Conservation (phyloP, 148 eudicot genomes). For the Rhododendron kiyosumense region DNA sequence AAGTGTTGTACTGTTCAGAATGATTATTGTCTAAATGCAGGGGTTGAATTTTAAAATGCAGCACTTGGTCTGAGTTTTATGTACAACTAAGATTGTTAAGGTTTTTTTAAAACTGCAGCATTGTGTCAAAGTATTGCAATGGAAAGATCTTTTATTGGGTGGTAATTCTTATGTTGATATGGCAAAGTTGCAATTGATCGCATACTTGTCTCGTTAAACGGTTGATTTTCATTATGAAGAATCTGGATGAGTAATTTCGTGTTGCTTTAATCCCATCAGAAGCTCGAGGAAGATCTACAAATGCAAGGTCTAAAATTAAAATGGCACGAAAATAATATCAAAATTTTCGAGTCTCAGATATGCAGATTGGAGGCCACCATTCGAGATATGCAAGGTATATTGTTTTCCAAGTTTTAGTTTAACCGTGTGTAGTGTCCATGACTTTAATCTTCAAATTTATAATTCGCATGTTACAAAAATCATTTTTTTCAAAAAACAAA, state of each 20-base stretch:
- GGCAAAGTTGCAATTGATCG: no score
- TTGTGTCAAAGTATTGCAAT: no score
- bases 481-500: not conserved
- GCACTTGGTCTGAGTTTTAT: no score
- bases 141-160: no score
- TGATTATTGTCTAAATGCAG: no score
- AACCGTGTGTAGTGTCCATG: no score
- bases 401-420: not conserved
- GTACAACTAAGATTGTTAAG: no score
- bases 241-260: not conserved
- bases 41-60: no score
- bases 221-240: not conserved
- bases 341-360: slow-evolving; percentile 33
- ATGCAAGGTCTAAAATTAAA: slow-evolving; percentile 52
- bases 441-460: no score
- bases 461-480: not conserved
- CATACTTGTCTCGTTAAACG: not conserved
- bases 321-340: slow-evolving; percentile 62
- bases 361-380: slow-evolving; percentile 58
- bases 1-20: no score
- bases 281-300: slow-evolving; percentile 57
- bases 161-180: not conserved
- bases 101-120: no score
- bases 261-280: slow-evolving; percentile 36
- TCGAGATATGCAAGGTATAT: slow-evolving; percentile 65